Evolutionary conservation across 2,329 filamentous ascomycete genomes (phyloP), one percentile per base, ranked within the genome.

Genomic region (Colletotrichum sojae): DNA sequence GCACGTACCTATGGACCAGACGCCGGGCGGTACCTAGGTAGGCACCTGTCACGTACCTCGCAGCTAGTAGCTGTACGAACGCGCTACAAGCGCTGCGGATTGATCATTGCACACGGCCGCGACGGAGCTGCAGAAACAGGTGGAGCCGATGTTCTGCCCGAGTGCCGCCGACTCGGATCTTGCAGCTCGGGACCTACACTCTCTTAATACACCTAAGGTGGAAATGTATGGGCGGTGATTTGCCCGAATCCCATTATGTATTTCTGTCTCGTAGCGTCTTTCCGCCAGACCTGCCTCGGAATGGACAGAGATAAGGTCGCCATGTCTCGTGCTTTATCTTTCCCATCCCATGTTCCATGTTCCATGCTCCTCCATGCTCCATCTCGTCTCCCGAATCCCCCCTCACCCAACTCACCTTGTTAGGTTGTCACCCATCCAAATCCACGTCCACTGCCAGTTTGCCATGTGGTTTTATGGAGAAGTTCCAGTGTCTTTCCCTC

Each of bases 181-280:
- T 57, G 63, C 56, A 68, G 71, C 39, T 36, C 31, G 31, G 31
- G 31, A 36, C 31, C 31, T 25, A 25, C 22, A 25, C 31, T n/a
- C n/a, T n/a, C n/a, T n/a, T n/a, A n/a, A n/a, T n/a, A n/a, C n/a
- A n/a, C n/a, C n/a, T n/a, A n/a, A 25, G 36, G 59, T 43, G 67
- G 55, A 59, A 62, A 71, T 68, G 63, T 64, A 61, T 65, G 67
- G 67, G 64, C 62, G 56, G 39, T 70, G 70, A 73, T 76, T 77
- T 77, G 75, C 60, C 73, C 55, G 18, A 76, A 78, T 75, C 40
- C 71, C 74, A 80, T 81, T 81, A 80, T 77, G 79, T 81, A 81
- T 80, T 81, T 77, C 74, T 73, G 78, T 80, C 74, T 79, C 75
- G 74, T 79, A 68, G 55, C 72, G 60, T 46, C 60, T 70, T 67